Evolutionary conservation across 139 green algal species (phyloP), one percentile per base, ranked within the genome.

Genomic region (Chlamydomonas eustigma): DNA sequence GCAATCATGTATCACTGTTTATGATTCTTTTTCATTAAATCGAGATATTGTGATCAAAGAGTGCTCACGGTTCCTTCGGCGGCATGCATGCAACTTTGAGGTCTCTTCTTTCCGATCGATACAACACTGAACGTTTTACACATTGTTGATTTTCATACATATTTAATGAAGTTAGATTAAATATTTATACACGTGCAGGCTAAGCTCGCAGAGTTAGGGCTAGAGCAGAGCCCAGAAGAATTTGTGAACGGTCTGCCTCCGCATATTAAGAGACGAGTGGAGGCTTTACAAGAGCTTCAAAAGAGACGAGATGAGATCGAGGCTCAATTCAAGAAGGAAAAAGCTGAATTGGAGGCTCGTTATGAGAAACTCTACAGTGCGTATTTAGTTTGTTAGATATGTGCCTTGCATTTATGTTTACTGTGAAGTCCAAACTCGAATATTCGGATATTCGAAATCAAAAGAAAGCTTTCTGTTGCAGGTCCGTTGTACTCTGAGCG

Each of bases 401-500:
- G 44, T 28, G 18, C 18, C 18, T 58, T 58, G 44, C 12, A 58
- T 58, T 58, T 18, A 58, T 12, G 44, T 58, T 58, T 58, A 18
- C 44, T 58, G 44, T 28, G 12, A 58, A 12, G 18, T 58, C 18
- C 44, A 12, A 18, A 58, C 44, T 58, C 44, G 44, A 58, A 58
- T 58, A 28, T 58, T 58, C 44, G 18, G 18, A 12, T 58, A 18
- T 28, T 58, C 12, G 18, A 58, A 58, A 18, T 58, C 18, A 12
- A 58, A 58, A 28, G 12, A 58, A 58, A 28, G 44, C 44, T 18
- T 18, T 58, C 44, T 18, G 12, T 58, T 58, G 44, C 44, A 93
- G 86, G 77, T 31, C 93, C 93, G 2, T 77, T 97, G 67, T 95
- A 95, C 72, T 51, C 77, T 1, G 85, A 94, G 77, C 88, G 93